Base-by-base conservation (phyloP, 176 grass and related monocot species). In the Oryza officinalis region DNA sequence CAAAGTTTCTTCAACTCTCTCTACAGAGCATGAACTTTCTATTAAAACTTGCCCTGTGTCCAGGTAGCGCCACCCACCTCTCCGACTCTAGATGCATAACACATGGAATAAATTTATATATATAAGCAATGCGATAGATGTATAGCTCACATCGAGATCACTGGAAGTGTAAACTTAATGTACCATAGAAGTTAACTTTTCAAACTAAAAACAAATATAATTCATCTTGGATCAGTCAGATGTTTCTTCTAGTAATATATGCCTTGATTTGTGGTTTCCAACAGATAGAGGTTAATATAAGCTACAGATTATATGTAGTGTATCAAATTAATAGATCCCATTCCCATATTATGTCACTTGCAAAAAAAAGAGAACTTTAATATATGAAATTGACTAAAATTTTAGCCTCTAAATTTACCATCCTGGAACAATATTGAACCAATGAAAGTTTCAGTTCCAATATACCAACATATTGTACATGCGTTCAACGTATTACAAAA, bases 31-130 rank as follows among this genome's bases (percentile, higher is more conserved):
- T 63, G 96, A 38, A 87, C 96, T 98, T 88, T 98, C 96, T 78
- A 98, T 98, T 85, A 98, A 87, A 49, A 98, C 96, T 83, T 98
- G 96, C 28, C 96, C 96, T 44, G 96, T 98, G 73, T 98, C 96
- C 80, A 98, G 67, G 86, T 98, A 98, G 50, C 96, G 93, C 96
- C 96, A 98, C 43, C 96, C 96, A 83, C 96, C 93, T 94, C 94
- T 91, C 47, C 96, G 83, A 85, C 85, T 86, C 96, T 98, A 87
- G 67, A 95, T 47, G 30, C 75, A 86, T n/a, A 86, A 75, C 27
- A 86, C 75, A 86, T 63, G 49, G 68, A 86, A 83, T 67, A 79
- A 61, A 81, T 22, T 23, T 75, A 71, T 81, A 67, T 75, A 77
- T 81, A 88, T 75, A 69, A 80, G 54, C 69, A 59, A 33, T 69